Base-by-base conservation (phyloP, 306 rosid species). In the Quillaja saponaria region DNA sequence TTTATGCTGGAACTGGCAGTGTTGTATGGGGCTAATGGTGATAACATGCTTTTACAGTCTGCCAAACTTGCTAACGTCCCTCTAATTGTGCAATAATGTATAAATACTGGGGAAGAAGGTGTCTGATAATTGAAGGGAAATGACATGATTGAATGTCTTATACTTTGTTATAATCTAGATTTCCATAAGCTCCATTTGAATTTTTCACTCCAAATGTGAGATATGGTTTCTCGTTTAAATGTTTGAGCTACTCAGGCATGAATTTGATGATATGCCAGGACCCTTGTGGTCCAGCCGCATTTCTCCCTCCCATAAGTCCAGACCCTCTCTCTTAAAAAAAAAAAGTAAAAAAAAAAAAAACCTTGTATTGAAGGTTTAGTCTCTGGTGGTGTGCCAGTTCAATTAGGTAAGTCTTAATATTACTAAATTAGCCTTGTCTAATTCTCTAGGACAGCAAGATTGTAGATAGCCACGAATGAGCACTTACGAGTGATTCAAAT, bases 21-120 rank as follows among this genome's bases (percentile, higher is more conserved):
- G 86, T 71, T 83, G 90, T 59, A 58, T 66, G 57, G 86, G 87
- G 87, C 37, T 79, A 71, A 71, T 61, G 72, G 61, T 73, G 49
- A 64, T 59, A n/a, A 19, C 49, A 67, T 63, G 66, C 42, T 48
- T 82, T 83, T 88, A 81, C 73, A 88, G 82, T 64, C 76, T 76
- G 61, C 41, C 31, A 60, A 50, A 58, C 58, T 80, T 71, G 79
- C 77, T 78, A 72, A 85, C 84, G 68, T 64, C 74, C 75, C 55
- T 55, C 44, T 62, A 66, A 61, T 79, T 82, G 82, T 78, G 91
- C 77, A 67, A 65, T 62, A 63, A 52, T 67, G 73, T 53, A 51
- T 49, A 63, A 70, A 69, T 66, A 41, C 44, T 47, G 77, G 80
- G 81, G 78, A 71, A 80, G 54, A 76, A 62, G 82, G 63, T 62